Evolutionary conservation across 2,329 filamentous ascomycete species (phyloP).

Genomic region (Helotiales sp.): DNA sequence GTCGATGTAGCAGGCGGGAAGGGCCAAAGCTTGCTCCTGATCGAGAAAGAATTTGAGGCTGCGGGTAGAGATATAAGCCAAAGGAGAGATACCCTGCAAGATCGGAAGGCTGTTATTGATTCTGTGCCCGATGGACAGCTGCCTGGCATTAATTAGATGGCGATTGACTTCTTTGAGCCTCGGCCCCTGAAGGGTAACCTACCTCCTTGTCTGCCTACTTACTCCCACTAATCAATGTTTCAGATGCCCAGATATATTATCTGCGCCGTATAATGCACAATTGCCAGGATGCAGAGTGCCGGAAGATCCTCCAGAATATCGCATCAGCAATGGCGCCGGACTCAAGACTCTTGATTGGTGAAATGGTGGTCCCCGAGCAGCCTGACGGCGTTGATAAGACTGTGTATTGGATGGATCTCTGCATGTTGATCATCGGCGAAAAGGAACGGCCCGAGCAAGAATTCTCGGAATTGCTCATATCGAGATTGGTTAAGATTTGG

Average conservation of each 20-base stretch:
- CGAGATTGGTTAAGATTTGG: conserved; percentile 19
- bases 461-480: conserved; percentile 16
- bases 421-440: conserved; percentile 33
- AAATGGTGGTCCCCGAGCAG: conserved; percentile 36
- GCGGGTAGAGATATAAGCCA: background rate
- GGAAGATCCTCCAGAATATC: conserved; percentile 25
- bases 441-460: conserved; percentile 35
- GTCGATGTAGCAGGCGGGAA: conserved; percentile 14
- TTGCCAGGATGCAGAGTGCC: conserved; percentile 21
- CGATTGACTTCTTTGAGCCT: conserved; percentile 15
- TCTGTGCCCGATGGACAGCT: conserved; percentile 11
- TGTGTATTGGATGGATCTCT: conserved; percentile 38
- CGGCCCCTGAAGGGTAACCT: conserved; percentile 8
- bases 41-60: conserved; percentile 8
- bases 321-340: conserved; percentile 24
- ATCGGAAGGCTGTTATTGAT: conserved; percentile 18
- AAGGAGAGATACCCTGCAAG: conserved; percentile 16
- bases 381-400: conserved; percentile 27
- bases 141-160: conserved; percentile 14
- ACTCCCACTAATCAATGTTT: background rate
- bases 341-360: conserved; percentile 31
- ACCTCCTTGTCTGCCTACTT: background rate
- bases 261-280: conserved; percentile 29
- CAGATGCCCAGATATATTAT: conserved; percentile 30
- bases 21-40: conserved; percentile 10